Base-by-base conservation (phyloP, 2,329 filamentous ascomycete genomes). In the Lachnellula occidentalis region DNA sequence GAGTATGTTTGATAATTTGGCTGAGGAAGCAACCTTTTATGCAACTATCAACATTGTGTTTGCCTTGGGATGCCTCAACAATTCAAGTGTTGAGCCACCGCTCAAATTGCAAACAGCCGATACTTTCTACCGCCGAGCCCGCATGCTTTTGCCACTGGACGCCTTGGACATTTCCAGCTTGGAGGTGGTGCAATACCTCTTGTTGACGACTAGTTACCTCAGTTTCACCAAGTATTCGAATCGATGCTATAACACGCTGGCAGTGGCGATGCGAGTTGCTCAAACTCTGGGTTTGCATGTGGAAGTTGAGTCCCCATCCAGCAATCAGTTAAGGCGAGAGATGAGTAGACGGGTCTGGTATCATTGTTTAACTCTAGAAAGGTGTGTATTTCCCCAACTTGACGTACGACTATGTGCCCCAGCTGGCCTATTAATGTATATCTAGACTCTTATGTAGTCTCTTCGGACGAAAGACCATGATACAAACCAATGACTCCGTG, bases 171-270 rank as follows among this genome's bases (percentile, higher is more conserved):
- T 56, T 3, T 54, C 59, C 1, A 65, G 64, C 0, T 21, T 70
- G 12, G 50, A 58, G 4, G 42, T 65, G 2, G 64, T 71, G 2
- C 69, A 71, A 53, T 42, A 66, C 9, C 59, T 71, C 0, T 49
- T 70, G 6, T 58, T 71, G 2, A 64, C 61, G 2, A 60, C 61
- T 0, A 34, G 66, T 11, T 69, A 70, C 45, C 63, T 70, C 2
- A 67, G 66, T 7, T 68, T 60, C 12, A 65, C 67, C 0, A 58
- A 57, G 1, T 60, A 64, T 24, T 62, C 61, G 4, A 60, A 69
- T 22, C 64, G 68, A 1, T 69, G 68, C 57, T 71, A 68, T 68
- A 64, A 64, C 43, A 56, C 62, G 5, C 48, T 66, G 2, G 67
- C 67, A 3, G 56, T 69, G 14, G 69, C 68, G 4, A 52, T 70